These are phyloP conservation scores for Trichoderma arundinaceum DNA, from an alignment of 2,329 filamentous ascomycete genomes.

Conservation along the genomic window DNA sequence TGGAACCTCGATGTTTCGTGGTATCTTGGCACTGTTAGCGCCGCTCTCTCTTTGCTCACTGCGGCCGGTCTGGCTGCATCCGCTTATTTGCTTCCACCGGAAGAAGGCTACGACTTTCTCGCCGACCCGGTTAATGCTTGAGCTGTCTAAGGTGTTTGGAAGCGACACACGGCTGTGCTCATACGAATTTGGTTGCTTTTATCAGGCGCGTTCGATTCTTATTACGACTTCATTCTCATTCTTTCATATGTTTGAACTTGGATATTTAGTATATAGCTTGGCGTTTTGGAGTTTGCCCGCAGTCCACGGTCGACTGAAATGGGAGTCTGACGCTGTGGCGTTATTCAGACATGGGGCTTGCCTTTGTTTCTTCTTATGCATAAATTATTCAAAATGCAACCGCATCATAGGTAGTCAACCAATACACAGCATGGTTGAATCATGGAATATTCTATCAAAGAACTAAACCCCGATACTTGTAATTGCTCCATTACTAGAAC, in stretches of 20 bases:
- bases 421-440: neutral
- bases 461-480: neutral
- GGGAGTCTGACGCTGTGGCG: neutral
- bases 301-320: neutral
- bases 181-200: neutral
- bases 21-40: slow-evolving; percentile 69
- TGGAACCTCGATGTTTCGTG: slow-evolving; percentile 83
- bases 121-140: slow-evolving; percentile 58
- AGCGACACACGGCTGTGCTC: neutral
- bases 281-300: slow-evolving; percentile 18
- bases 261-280: slow-evolving; percentile 9
- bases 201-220: neutral
- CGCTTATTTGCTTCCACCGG: slow-evolving; percentile 72
- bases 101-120: slow-evolving; percentile 83
- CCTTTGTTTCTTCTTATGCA: no score
- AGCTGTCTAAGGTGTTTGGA: neutral
- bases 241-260: neutral
- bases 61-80: slow-evolving; percentile 68
- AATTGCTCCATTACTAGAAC: neutral
- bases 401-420: neutral
- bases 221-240: neutral
- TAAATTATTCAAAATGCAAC: no score
- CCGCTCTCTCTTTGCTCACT: slow-evolving; percentile 56
- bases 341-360: neutral
- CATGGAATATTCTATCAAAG: neutral